Evolutionary conservation across 1,284 basidiomycete genomes (phyloP), one percentile per base, ranked within the genome.

Genomic region (Ceratobasidium sp.): DNA sequence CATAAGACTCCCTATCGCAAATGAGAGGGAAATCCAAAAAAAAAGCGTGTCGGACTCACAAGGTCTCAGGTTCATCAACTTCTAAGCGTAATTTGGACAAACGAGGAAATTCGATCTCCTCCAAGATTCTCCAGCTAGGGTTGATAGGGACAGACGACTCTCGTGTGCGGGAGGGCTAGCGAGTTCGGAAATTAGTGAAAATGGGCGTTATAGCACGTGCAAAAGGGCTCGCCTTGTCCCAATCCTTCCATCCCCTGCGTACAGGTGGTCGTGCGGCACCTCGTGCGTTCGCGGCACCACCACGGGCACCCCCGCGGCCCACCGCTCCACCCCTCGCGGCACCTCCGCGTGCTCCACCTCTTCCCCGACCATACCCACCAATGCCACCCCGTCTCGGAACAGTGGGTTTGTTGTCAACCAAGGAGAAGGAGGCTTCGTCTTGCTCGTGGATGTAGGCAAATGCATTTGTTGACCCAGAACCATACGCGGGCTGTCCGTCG

Each of bases 361-460:
- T 85, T 41, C 91, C 92, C 72, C 92, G 87, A 31, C 82, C 82
- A 78, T 91, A 91, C 5, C 84, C 84, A 71, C 80, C 79, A 62
- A 76, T 56, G 36, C 88, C 86, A 54, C 91, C 90, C 75, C 91
- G 86, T 79, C 91, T 89, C 53, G 89, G 86, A 57, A 89, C 85
- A 60, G 88, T 85, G 64, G 90, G 80, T 83, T 93, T 94, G 83
- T 91, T 96, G 82, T 99, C 97, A 73, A 99, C 98, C 65, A 99
- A 88, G 56, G 95, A 97, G 89, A 99, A 99, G 75, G 92, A 95
- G 33, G 96, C 95, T 85, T 99, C 98, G 82, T 99, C 97, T 84
- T 99, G 97, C 78, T 94, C 96, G 84, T 99, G 97, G 86, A 97
- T 97, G 85, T 98, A 98, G 33, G 96, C 94, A 82, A 99, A 99